These are phyloP conservation scores for Hagleromyces aurorensis DNA, from an alignment of 805 yeast genomes.

Conservation along the genomic window DNA sequence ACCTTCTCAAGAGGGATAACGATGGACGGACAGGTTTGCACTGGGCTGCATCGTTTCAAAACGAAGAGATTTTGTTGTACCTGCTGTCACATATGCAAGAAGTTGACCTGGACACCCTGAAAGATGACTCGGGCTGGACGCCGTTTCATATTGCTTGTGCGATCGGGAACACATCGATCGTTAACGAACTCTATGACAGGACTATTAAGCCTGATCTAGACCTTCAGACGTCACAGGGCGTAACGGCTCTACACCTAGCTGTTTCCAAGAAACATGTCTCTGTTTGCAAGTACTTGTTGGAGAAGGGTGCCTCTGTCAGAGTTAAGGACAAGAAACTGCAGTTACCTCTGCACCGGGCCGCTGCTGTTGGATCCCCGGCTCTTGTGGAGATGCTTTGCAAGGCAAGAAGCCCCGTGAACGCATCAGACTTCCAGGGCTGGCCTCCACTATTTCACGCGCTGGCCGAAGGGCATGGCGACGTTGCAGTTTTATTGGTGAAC, in stretches of 20 bases:
- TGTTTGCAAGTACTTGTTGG: conserved; percentile 47
- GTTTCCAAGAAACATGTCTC: conserved; percentile 56
- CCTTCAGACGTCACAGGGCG: conserved; percentile 55
- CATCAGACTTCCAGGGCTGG: conserved; percentile 68
- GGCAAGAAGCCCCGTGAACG: conserved; percentile 54
- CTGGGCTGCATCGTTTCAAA: conserved; percentile 75
- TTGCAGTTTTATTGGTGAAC: conserved; percentile 50
- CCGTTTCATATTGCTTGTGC: conserved; percentile 79
- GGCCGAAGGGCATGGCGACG: conserved; percentile 83
- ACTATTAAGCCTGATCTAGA: conserved; percentile 53
- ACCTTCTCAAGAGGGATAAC: conserved; percentile 44
- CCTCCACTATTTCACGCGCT: conserved; percentile 84
- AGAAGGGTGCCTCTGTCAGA: conserved; percentile 52
- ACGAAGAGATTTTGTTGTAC: conserved; percentile 41
- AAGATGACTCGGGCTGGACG: conserved; percentile 82
- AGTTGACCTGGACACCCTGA: conserved; percentile 57
- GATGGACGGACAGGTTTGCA: conserved; percentile 79
- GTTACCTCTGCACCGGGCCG: conserved; percentile 75
- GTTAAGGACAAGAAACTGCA: conserved; percentile 59
- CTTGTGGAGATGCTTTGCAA: conserved; percentile 47
- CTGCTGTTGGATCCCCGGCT: conserved; percentile 59
- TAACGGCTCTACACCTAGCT: conserved; percentile 70
- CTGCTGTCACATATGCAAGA: conserved; percentile 31
- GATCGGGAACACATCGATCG: conserved; percentile 50
- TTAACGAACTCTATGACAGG: conserved; percentile 42